phyloP scores from a whole-genome alignment of 805 yeast genomes.

The Cyberlindnera meyerae region DNA sequence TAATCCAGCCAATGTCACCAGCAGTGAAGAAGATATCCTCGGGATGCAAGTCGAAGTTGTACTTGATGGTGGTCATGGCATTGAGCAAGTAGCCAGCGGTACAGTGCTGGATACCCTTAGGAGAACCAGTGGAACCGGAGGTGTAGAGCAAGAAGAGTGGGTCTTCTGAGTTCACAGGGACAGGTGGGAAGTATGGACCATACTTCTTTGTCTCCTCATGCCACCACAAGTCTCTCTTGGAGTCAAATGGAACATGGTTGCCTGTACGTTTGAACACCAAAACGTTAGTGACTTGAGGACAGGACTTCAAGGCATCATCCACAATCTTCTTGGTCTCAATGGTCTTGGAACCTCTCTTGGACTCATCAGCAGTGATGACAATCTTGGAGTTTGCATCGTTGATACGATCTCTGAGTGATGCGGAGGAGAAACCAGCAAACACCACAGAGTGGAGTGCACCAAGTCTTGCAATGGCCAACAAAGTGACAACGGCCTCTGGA shows the following conservation, averaged over 20 bases:
- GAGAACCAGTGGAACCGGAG: conserved; percentile 97
- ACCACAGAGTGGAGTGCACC: conserved; percentile 97
- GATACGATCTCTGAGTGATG: conserved; percentile 87
- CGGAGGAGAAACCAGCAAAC: conserved; percentile 94
- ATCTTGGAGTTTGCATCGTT: conserved; percentile 81
- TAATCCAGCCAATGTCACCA: conserved; percentile 99
- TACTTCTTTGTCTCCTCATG: conserved; percentile 80
- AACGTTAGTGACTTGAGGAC: conserved; percentile 67
- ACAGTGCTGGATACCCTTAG: conserved; percentile 95
- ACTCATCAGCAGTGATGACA: conserved; percentile 92
- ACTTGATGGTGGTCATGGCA: conserved; percentile 85
- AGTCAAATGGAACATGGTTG: conserved; percentile 42
- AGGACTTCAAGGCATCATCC: conserved; percentile 75
- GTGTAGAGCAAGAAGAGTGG: conserved; percentile 94
- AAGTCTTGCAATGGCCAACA: conserved; percentile 86
- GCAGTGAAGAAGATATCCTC: conserved; percentile 91
- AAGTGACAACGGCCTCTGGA: conserved; percentile 91
- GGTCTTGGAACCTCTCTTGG: conserved; percentile 91
- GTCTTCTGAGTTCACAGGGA: conserved; percentile 85
- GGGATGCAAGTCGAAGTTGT: conserved; percentile 88
- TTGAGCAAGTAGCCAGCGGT: conserved; percentile 95
- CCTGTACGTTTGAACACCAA: conserved; percentile 89
- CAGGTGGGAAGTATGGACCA: conserved; percentile 80
- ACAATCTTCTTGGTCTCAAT: conserved; percentile 91
- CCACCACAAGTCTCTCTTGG: conserved; percentile 87